Evolutionary conservation across 768 basidiomycete species (phyloP).

Genomic region (Russula brevipes): DNA sequence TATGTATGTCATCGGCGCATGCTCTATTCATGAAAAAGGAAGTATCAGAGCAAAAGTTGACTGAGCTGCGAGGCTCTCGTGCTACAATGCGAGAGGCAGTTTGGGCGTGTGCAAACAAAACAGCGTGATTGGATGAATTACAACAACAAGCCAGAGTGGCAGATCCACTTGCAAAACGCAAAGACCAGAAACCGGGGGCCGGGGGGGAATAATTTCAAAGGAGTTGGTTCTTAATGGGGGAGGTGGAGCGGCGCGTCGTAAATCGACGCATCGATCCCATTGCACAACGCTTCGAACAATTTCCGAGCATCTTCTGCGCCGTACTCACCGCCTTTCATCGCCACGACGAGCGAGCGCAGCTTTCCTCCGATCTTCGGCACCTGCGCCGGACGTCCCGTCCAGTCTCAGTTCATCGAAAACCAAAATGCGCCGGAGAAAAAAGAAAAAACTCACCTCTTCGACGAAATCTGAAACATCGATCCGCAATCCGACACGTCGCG

Average conservation of each 20-base stretch:
- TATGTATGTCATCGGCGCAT: no score
- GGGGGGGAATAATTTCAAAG: background rate
- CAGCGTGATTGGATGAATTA: no score
- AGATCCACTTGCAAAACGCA: no score
- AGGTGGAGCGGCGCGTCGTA: conserved; percentile 32
- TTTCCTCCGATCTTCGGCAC: conserved; percentile 40
- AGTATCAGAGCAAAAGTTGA: no score
- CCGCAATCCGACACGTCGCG: conserved; percentile 20
- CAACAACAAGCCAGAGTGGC: no score
- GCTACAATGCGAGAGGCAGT: no score
- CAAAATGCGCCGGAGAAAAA: background rate
- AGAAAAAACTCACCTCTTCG: conserved; percentile 1
- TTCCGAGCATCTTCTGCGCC: conserved; percentile 47
- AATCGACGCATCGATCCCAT: conserved; percentile 39
- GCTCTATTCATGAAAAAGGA: no score
- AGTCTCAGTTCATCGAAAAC: background rate
- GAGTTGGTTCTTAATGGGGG: background rate
- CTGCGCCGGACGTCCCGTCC: conserved; percentile 26
- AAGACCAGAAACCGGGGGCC: no score
- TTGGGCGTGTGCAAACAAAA: no score
- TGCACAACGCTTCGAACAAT: conserved; percentile 46
- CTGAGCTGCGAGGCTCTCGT: no score
- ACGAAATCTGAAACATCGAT: conserved; percentile 12
- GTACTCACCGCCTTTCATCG: conserved; percentile 46
- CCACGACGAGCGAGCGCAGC: conserved; percentile 41